phyloP scores from a whole-genome alignment of 805 yeast species.

The Lachancea cidri region DNA sequence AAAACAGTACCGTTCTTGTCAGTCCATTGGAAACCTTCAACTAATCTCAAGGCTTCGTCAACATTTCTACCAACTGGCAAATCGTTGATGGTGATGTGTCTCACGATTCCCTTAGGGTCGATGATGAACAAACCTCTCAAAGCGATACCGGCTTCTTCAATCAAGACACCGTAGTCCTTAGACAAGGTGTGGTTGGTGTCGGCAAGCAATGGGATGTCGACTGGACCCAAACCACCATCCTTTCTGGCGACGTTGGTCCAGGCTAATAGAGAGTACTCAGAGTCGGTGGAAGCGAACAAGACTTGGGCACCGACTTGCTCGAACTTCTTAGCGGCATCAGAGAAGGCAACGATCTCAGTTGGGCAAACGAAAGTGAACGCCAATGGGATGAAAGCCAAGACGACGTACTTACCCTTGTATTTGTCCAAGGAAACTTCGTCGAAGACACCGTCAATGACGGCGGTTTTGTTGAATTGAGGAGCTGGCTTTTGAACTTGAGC shows the following conservation, averaged over 20 bases:
- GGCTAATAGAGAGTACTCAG: conserved; percentile 94
- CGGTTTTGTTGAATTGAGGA: conserved; percentile 92
- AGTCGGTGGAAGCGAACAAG: conserved; percentile 95
- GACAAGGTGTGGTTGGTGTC: conserved; percentile 96
- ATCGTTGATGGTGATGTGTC: conserved; percentile 98
- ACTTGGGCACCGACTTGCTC: conserved; percentile 81
- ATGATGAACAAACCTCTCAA: conserved; percentile 97
- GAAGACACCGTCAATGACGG: conserved; percentile 93
- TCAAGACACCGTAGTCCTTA: conserved; percentile 94
- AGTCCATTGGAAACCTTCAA: conserved; percentile 99
- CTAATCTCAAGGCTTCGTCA: conserved; percentile 94
- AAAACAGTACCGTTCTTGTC: conserved; percentile 99
- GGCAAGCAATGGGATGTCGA: conserved; percentile 90
- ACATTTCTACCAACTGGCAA: conserved; percentile 99
- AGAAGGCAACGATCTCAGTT: conserved; percentile 98
- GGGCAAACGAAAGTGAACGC: conserved; percentile 99
- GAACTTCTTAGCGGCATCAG: conserved; percentile 90
- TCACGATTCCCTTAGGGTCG: conserved; percentile 89
- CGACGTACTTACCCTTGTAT: conserved; percentile 97
- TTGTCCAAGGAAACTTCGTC: conserved; percentile 93
- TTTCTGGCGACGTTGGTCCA: conserved; percentile 97
- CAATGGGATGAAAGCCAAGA: conserved; percentile 94
- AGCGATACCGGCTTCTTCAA: conserved; percentile 95
- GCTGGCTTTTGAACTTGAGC: conserved; percentile 93
- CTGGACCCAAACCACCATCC: conserved; percentile 97